These are phyloP conservation scores for Amanita thiersii DNA, from an alignment of 768 basidiomycete genomes.

Conservation along the genomic window DNA sequence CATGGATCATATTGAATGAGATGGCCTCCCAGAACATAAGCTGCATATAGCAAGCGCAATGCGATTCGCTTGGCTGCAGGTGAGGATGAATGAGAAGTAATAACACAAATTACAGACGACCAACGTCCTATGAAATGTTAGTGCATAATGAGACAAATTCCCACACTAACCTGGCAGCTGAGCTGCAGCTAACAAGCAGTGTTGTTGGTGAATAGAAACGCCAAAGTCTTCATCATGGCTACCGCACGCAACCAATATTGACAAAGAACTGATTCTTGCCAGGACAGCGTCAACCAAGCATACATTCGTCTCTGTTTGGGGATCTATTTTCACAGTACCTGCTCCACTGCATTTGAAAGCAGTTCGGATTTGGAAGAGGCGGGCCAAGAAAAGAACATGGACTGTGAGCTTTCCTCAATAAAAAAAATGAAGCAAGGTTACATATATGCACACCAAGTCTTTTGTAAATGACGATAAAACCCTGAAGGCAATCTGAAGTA, in stretches of 20 bases:
- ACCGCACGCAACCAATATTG: conserved; percentile 15
- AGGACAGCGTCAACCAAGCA: conserved; percentile 64
- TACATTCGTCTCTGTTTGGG: conserved; percentile 27
- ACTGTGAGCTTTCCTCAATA: conserved; percentile 15
- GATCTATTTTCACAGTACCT: conserved; percentile 14
- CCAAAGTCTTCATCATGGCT: conserved; percentile 4
- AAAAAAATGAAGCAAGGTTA: conserved; percentile 1
- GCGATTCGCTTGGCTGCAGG: conserved; percentile 54
- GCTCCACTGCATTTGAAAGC: conserved; percentile 36
- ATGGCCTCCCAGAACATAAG: conserved; percentile 43
- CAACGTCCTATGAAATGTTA: conserved; percentile 37
- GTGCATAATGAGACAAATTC: conserved; percentile 10
- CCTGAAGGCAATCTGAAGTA: no score
- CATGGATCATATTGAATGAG: conserved; percentile 21
- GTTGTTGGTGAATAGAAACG: conserved; percentile 27
- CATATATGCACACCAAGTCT: conserved; percentile 10
- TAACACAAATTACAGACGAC: conserved; percentile 33
- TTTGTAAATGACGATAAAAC: neutral
- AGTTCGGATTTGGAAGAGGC: conserved; percentile 46
- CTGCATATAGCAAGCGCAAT: conserved; percentile 45
- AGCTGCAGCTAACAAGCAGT: conserved; percentile 47
- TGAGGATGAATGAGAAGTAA: conserved; percentile 44
- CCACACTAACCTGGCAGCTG: conserved; percentile 54
- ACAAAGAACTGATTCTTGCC: conserved; percentile 38
- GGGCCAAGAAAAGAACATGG: conserved; percentile 19